Conservation (phyloP, 768 basidiomycete genomes). For the Termitomyces sp. region DNA sequence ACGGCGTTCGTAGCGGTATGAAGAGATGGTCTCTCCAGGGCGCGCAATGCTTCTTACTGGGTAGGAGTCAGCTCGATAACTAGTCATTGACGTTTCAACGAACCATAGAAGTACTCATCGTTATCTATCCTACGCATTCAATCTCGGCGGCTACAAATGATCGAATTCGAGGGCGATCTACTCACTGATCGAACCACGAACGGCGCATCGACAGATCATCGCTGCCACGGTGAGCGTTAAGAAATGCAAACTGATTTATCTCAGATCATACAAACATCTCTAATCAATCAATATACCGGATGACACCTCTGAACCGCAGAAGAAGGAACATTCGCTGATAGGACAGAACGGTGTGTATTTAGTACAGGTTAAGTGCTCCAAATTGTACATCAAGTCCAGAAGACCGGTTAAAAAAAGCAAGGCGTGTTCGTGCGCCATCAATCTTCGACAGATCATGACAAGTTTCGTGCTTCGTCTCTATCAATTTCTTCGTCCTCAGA, state of each 20-base stretch:
- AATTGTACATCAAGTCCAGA: no score
- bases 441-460: neutral
- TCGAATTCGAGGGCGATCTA: neutral
- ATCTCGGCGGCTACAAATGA: neutral
- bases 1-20: slow-evolving; percentile 41
- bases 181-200: slow-evolving; percentile 50
- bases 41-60: slow-evolving; percentile 49
- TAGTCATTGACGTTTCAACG: slow-evolving; percentile 1
- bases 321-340: neutral
- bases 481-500: slow-evolving; percentile 18
- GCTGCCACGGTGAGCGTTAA: neutral
- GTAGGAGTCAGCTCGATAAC: neutral
- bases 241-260: no score
- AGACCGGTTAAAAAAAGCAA: no score
- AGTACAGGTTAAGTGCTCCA: neutral
- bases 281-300: neutral
- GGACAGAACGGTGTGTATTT: neutral
- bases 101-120: slow-evolving; percentile 58
- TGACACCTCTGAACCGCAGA: no score
- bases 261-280: neutral
- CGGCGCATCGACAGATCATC: slow-evolving; percentile 11
- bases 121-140: slow-evolving; percentile 31
- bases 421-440: no score
- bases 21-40: slow-evolving; percentile 60
- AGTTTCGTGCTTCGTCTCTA: neutral